phyloP scores from a whole-genome alignment of 2,329 filamentous ascomycete species.

The Aspergillus sp. region DNA sequence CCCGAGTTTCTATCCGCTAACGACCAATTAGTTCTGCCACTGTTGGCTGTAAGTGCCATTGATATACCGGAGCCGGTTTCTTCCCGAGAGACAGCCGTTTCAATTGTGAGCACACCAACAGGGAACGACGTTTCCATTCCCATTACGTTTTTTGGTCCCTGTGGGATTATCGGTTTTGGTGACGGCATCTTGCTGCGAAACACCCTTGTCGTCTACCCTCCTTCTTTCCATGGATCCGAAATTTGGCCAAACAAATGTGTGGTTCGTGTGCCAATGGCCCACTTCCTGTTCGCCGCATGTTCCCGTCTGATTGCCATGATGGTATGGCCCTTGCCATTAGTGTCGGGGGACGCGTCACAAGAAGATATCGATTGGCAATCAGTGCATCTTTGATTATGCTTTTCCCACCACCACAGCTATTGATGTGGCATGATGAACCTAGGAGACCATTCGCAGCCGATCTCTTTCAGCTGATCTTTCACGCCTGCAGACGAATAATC shows the following conservation, averaged over 20 bases:
- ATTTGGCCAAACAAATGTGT: constrained; percentile 13
- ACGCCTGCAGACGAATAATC: constrained; percentile 38
- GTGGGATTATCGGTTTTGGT: constrained; percentile 16
- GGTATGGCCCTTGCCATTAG: constrained; percentile 25
- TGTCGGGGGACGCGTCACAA: constrained; percentile 33
- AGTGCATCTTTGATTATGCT: constrained; percentile 14
- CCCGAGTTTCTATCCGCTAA: constrained; percentile 13
- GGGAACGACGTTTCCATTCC: background rate
- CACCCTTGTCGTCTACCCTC: constrained; percentile 13
- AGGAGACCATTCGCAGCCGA: constrained; percentile 21
- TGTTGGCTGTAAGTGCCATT: constrained; percentile 15
- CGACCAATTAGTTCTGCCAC: constrained; percentile 18
- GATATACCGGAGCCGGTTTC: constrained; percentile 11
- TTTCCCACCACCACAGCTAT: constrained; percentile 12
- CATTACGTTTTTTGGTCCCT: constrained; percentile 12
- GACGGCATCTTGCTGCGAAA: constrained; percentile 22
- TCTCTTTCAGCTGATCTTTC: constrained; percentile 42
- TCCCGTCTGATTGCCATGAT: constrained; percentile 26
- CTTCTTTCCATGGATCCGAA: constrained; percentile 6
- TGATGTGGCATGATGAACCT: constrained; percentile 19
- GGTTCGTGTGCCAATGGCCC: constrained; percentile 12
- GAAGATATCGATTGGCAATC: constrained; percentile 29
- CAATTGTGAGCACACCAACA: constrained; percentile 3
- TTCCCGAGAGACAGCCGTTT: constrained; percentile 9
- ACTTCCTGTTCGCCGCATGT: constrained; percentile 24